A percentile compares a stretch with the other conserved stretches of the same genome.
These are phyloP conservation scores for Xylaria polymorpha DNA, from an alignment of 2,329 filamentous ascomycete species.

Conservation along the genomic window DNA sequence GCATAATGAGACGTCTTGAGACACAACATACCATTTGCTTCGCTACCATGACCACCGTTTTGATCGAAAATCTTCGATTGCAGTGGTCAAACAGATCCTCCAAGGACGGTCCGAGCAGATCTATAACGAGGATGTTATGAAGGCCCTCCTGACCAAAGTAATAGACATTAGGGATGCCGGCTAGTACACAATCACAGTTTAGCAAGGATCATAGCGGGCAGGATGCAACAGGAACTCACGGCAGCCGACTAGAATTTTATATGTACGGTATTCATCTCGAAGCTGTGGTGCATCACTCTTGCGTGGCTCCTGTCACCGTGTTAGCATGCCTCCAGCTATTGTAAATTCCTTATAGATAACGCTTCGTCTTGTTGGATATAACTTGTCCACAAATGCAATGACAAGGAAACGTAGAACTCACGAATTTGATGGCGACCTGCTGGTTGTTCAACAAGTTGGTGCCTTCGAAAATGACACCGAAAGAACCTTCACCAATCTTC, in stretches of 20 bases:
- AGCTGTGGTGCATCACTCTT: conserved; percentile 99
- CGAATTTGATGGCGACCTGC: conserved; percentile 99
- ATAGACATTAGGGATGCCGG: conserved; percentile 98
- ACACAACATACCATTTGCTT: conserved; percentile 86
- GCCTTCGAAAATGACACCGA: conserved; percentile 98
- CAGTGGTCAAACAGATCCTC: conserved; percentile 99
- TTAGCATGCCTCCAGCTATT: conserved; percentile 16
- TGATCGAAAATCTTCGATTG: conserved; percentile 92
- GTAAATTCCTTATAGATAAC: not conserved
- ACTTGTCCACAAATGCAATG: not conserved
- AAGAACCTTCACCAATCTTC: conserved; percentile 99
- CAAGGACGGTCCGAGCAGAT: conserved; percentile 91
- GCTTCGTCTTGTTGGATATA: not conserved
- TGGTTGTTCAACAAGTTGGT: conserved; percentile 99
- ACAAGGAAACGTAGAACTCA: conserved; percentile 61
- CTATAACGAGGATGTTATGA: conserved; percentile 98
- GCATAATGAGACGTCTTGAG: not conserved
- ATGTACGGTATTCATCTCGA: conserved; percentile 97
- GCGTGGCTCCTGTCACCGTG: conserved; percentile 79
- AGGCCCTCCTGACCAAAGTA: conserved; percentile 99
- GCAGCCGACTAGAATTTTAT: conserved; percentile 99
- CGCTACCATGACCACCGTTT: conserved; percentile 98
- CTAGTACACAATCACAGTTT: conserved; percentile 60
- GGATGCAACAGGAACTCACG: conserved; percentile 72
- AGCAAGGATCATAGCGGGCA: conserved; percentile 35